Base-by-base conservation (phyloP, 345 rosid genomes). In the Boechera divaricarpa region DNA sequence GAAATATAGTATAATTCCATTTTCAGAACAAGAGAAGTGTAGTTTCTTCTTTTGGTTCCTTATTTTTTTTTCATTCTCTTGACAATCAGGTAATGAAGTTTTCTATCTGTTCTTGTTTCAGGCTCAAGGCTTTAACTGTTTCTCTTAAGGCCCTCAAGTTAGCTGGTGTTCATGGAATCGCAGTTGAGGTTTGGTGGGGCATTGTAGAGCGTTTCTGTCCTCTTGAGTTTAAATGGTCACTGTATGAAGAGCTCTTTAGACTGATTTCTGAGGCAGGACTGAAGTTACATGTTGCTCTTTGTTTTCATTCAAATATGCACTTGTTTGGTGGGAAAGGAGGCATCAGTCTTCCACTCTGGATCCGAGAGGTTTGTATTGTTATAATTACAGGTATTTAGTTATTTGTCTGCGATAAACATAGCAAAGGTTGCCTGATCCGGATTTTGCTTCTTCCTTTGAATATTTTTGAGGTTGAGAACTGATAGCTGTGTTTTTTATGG, bases 171-270 rank as follows among this genome's bases (percentile, higher is more conserved):
- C 89, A 88, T 73, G 91, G 91, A 72, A 82, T 88, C 53, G 91
- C 88, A 10, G 89, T 86, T 44, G 91, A 88, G 81, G 88, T 88
- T 72, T 88, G 89, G 89, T 88, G 91, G 91, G 91, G 91, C 26
- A 77, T 88, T 52, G 89, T 88, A 10, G 91, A 88, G 80, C 89
- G 91, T 45, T 78, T 81, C 63, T 74, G 80, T 60, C 91, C 91
- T 78, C 82, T 69, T 31, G 83, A 86, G 76, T 88, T 84, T 68
- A 73, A 82, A 74, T 88, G 91, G 91, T 83, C 87, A 54, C 69
- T 86, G 36, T 88, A 88, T 73, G 91, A 88, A 78, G 88, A 83
- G 57, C 86, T 86, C 65, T 86, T 88, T 65, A 86, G 84, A 71
- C 47, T 84, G 72, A 76, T 88, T 36, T 79, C 91, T 70, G 84